Evolutionary conservation across 176 grass and related monocot genomes (phyloP).

Genomic region (Avena atlantica): DNA sequence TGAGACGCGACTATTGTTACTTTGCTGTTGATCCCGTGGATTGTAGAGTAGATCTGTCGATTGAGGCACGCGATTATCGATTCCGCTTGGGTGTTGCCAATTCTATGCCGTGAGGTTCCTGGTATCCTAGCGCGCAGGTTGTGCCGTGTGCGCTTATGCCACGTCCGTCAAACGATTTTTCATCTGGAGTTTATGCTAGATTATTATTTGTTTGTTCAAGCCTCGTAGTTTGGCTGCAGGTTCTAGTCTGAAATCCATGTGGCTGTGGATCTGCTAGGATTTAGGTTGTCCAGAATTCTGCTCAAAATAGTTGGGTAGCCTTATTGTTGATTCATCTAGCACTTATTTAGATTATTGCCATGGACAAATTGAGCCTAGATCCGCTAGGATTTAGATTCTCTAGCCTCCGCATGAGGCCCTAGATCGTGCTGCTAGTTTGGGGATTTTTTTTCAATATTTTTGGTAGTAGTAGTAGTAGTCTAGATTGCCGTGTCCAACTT

Average conservation of each 20-base stretch:
- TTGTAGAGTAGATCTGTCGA: neutral
- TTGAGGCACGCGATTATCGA: too few relatives aligned
- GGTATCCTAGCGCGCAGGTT: neutral
- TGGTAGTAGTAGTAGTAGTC: neutral
- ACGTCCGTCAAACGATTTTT: neutral
- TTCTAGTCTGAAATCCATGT: too few relatives aligned
- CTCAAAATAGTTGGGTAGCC: neutral
- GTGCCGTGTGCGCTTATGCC: neutral
- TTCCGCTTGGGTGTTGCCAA: neutral
- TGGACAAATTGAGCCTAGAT: neutral
- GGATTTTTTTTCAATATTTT: neutral
- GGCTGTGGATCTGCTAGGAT: neutral
- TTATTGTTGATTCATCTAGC: neutral
- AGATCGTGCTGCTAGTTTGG: neutral
- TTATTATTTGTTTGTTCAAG: too few relatives aligned
- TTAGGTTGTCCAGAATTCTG: neutral
- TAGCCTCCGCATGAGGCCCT: neutral
- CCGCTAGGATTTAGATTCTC: neutral
- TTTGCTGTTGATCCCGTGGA: neutral
- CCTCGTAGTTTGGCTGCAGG: too few relatives aligned
- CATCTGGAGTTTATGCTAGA: too few relatives aligned
- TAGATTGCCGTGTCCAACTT: neutral
- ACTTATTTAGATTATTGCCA: neutral
- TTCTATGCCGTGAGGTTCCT: neutral
- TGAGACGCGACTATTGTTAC: too few relatives aligned